Percentiles rank a stretch among this genome's conserved stretches.
Conservation (phyloP, 805 yeast species). For the Monosporozyma yasuniensis region DNA sequence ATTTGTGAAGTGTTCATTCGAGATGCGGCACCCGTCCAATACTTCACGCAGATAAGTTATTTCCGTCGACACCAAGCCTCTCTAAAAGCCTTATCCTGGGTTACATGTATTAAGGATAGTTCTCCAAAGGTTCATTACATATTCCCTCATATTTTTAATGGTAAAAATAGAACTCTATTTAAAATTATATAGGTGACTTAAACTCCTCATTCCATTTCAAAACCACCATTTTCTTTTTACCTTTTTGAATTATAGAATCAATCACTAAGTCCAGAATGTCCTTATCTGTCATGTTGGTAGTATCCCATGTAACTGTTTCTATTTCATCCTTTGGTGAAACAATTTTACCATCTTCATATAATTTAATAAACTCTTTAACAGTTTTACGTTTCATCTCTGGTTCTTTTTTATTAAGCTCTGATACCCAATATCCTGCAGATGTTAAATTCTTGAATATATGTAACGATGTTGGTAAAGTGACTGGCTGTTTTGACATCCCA, state of each 20-base stretch:
- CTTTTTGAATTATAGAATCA: constrained; percentile 34
- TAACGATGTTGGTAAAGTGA: constrained; percentile 77
- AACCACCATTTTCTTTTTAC: constrained; percentile 25
- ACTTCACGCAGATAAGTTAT: no score
- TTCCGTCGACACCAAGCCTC: no score
- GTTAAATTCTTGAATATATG: constrained; percentile 84
- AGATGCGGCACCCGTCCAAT: no score
- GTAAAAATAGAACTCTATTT: no score
- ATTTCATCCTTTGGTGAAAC: constrained; percentile 40
- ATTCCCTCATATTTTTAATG: no score
- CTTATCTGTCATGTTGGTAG: constrained; percentile 28
- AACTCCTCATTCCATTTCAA: constrained; percentile 22
- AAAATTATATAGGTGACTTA: no score
- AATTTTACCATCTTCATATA: constrained; percentile 52
- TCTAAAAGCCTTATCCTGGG: no score
- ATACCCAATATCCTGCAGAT: constrained; percentile 89
- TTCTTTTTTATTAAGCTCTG: constrained; percentile 50
- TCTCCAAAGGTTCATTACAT: no score
- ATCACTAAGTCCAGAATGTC: constrained; percentile 37
- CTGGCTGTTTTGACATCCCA: constrained; percentile 96
- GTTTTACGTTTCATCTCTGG: constrained; percentile 53
- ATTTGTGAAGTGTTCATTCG: no score
- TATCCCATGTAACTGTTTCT: constrained; percentile 30
- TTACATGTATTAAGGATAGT: no score
- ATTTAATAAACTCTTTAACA: constrained; percentile 44